A percentile compares a stretch with the other conserved stretches of the same genome.
phyloP scores from a whole-genome alignment of 176 grass and related monocot species.

The Sorghum bicolor region Sorghum_bicolor_NCBIv3 NC_012872.2:63423501-63424000 shows the following conservation, averaged over 20 bases:
- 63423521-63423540: slow-evolving; percentile 92
- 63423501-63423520: slow-evolving; percentile 76
- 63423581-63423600: slow-evolving; percentile 9
- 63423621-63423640: background rate
- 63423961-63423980: slow-evolving; percentile 88
- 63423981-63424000: slow-evolving; percentile 66
- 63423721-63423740: background rate
- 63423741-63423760: background rate
- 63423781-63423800: slow-evolving; percentile 10
- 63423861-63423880: slow-evolving; percentile 13
- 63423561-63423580: slow-evolving; percentile 51
- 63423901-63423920: slow-evolving; percentile 70
- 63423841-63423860: slow-evolving; percentile 27
- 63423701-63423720: background rate
- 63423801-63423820: background rate
- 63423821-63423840: slow-evolving; percentile 11
- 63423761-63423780: background rate
- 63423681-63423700: slow-evolving; percentile 1
- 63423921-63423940: slow-evolving; percentile 95
- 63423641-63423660: background rate
- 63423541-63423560: slow-evolving; percentile 96
- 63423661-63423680: background rate
- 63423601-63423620: background rate
- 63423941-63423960: slow-evolving; percentile 82
- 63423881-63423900: slow-evolving; percentile 64